Conservation (phyloP, 1,284 basidiomycete species). For the Mrakiaceae sp. region DNA sequence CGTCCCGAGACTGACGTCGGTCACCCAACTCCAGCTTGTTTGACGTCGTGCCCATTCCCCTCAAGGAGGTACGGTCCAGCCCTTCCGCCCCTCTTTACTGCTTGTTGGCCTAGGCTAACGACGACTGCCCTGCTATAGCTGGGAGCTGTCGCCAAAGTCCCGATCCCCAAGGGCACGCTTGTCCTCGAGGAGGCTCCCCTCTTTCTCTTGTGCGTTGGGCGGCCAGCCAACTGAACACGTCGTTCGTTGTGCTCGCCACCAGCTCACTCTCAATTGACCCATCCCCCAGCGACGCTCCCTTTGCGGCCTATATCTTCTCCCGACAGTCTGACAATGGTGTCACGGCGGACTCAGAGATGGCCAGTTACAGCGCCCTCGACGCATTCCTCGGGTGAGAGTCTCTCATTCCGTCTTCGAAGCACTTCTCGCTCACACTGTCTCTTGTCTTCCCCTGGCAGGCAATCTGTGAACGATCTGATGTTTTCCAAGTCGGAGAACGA, state of each 20-base stretch:
- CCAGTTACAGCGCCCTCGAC: constrained; percentile 10
- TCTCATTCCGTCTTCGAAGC: background rate
- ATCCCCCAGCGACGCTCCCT: constrained; percentile 8
- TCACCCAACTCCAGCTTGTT: background rate
- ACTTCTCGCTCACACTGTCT: background rate
- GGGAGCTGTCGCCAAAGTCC: constrained; percentile 18
- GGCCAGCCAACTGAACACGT: constrained; percentile 7
- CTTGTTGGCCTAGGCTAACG: too few species aligned
- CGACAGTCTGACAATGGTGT: constrained; percentile 4
- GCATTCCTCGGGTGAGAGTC: constrained; percentile 3
- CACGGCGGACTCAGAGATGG: background rate
- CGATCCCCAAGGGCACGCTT: constrained; percentile 17
- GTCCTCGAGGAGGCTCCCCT: constrained; percentile 23
- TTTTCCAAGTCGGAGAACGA: constrained; percentile 12
- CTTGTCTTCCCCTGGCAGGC: background rate
- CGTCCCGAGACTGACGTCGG: too few species aligned
- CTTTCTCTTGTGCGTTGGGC: constrained; percentile 20
- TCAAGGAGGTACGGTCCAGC: background rate
- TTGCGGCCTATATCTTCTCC: constrained; percentile 15
- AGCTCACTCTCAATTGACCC: background rate
- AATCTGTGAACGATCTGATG: constrained; percentile 8
- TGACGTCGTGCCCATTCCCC: background rate
- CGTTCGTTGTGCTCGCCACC: background rate
- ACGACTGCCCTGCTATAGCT: background rate
- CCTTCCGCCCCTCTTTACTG: too few species aligned